Evolutionary conservation across 352 stramenopile genomes (phyloP).

Genomic region (Lagenidium sp.): DNA sequence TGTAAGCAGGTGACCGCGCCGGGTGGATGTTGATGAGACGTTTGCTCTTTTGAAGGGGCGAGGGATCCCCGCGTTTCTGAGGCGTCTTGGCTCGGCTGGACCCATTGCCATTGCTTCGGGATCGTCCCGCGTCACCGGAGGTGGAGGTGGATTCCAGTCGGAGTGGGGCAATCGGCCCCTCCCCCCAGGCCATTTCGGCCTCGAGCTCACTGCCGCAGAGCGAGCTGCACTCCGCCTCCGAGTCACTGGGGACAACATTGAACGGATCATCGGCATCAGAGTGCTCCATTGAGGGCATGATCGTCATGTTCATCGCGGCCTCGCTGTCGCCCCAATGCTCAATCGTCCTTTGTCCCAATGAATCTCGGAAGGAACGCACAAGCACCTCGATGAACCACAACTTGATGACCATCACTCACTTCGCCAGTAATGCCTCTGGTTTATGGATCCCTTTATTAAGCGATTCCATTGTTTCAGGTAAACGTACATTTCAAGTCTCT

Average conservation of each 20-base stretch:
- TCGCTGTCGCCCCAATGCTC: too few relatives aligned
- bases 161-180: conserved; percentile 66
- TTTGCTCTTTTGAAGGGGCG: conserved; percentile 51
- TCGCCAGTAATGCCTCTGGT: neutral
- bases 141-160: conserved; percentile 17
- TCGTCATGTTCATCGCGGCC: too few relatives aligned
- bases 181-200: conserved; percentile 67
- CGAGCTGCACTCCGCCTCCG: conserved; percentile 48
- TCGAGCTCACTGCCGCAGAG: conserved; percentile 70
- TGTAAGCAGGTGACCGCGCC: conserved; percentile 50
- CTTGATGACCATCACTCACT: conserved; percentile 6
- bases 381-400: too few relatives aligned
- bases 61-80: conserved; percentile 47
- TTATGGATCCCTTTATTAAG: neutral
- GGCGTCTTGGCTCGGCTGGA: conserved; percentile 51
- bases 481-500: too few relatives aligned
- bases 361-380: too few relatives aligned
- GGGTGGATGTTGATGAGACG: conserved; percentile 76
- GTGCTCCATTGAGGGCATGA: too few relatives aligned
- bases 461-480: neutral
- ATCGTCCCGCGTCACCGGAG: conserved; percentile 12
- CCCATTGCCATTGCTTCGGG: conserved; percentile 54
- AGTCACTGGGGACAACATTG: conserved; percentile 38
- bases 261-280: too few relatives aligned
- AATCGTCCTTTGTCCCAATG: too few relatives aligned